A percentile compares a stretch with the other conserved stretches of the same genome.
These are phyloP conservation scores for Apostasia shenzhenica DNA, from an alignment of 106 monocot species.

Conservation along the genomic window DNA sequence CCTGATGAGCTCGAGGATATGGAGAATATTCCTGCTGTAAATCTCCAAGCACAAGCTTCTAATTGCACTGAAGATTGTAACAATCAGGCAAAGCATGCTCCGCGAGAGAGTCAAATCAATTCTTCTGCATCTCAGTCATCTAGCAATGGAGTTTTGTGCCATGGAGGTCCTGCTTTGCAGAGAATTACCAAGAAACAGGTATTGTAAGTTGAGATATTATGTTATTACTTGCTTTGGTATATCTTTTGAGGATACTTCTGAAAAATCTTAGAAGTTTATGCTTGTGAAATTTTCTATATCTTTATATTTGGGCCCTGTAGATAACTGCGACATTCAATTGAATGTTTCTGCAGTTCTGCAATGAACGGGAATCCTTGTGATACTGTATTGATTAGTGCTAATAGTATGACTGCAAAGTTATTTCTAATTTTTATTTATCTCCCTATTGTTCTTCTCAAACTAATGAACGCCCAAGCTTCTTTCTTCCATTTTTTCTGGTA, in stretches of 20 bases:
- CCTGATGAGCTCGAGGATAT: constrained; percentile 22
- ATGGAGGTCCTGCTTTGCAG: not conserved
- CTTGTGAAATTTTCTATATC: constrained; percentile 1
- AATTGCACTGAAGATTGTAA: constrained; percentile 14
- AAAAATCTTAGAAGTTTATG: too few relatives aligned
- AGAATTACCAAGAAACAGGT: constrained; percentile 25
- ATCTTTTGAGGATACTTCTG: not conserved
- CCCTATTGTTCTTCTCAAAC: constrained; percentile 9
- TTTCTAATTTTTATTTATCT: constrained; percentile 6
- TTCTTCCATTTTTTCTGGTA: not conserved
- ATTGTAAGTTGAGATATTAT: not conserved
- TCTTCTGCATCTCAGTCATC: constrained; percentile 5
- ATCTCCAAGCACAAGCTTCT: constrained; percentile 15
- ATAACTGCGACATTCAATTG: constrained; percentile 35
- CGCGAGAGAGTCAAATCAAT: constrained; percentile 4
- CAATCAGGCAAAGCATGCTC: constrained; percentile 8
- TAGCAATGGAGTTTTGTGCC: not conserved
- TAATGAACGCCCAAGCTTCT: constrained; percentile 36
- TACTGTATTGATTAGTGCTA: constrained; percentile 4
- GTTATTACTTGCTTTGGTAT: not conserved
- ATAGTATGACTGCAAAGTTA: constrained; percentile 15
- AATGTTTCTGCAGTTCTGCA: constrained; percentile 11
- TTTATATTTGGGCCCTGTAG: constrained; percentile 36
- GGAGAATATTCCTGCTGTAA: constrained; percentile 15
- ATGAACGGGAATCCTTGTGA: constrained; percentile 7